Evolutionary conservation across 495 filamentous ascomycete species (phyloP), one percentile per base, ranked within the genome.

Genomic region (Eremomyces bilateralis): DNA sequence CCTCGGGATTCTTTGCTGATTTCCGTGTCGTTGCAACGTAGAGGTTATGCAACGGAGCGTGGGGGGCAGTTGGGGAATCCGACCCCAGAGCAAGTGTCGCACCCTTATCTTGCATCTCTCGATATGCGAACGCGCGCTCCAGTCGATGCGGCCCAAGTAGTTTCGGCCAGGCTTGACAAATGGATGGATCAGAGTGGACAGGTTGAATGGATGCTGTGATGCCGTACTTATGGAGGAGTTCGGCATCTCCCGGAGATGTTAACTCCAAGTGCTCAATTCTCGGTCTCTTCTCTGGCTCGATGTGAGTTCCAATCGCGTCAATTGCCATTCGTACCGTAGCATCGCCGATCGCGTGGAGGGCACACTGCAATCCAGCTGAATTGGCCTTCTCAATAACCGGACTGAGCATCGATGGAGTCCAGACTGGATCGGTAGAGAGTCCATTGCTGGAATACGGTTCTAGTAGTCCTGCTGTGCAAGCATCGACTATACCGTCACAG

Each of bases 301-400:
- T 59, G n/a, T n/a, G n/a, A 31, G 52, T 45, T 25, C 61, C 60
- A 16, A 76, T 44, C 3, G 58, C 57, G 39, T 73, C 60, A 29
- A 74, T 62, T 1, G 66, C 65, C 42, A 64, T 57, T 31, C 53
- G 52, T 20, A 73, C 53, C 1, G 71, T 63, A 13, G 48, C 51
- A 35, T 76, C 70, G 24, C 71, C 71, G 35, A 76, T 76, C 10
- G 71, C 71, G 41, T 76, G 71, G 20, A 76, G 59, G 1, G 71
- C 71, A 27, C 67, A 63, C 49, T 76, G 71, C 19, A 76, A 46
- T 0, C 61, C 63, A 0, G 63, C 64, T 10, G 45, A 45, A 31
- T 64, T 57, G 5, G 71, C 71, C 20, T 56, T 57, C 21, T 58
- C 46, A 4, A 75, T 62, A 0, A 74, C 66, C 1, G 64, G 61